Percentiles rank a stretch among this genome's conserved stretches.
These are phyloP conservation scores for Fusarium clavum DNA, from an alignment of 2,329 filamentous ascomycete species.

Conservation along the genomic window DNA sequence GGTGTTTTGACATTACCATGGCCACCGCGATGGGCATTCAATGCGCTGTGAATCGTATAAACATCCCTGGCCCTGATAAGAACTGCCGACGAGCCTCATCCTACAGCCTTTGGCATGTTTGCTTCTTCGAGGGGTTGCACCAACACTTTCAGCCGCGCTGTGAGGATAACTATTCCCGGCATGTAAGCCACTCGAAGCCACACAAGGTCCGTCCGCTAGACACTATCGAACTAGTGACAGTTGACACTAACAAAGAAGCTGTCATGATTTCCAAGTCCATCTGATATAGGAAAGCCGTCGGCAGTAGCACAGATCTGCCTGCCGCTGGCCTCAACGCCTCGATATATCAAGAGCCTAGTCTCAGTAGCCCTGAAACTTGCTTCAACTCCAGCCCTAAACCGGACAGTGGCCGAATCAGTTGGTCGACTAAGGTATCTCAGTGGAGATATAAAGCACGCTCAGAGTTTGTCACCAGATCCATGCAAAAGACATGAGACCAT, in stretches of 20 bases:
- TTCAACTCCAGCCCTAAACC: neutral
- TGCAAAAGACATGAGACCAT: neutral
- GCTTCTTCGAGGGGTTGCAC: neutral
- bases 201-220: neutral
- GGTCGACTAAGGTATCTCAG: neutral
- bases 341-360: neutral
- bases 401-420: neutral
- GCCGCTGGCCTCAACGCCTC: neutral
- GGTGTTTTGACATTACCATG: neutral
- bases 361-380: neutral
- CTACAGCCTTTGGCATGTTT: neutral
- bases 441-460: neutral
- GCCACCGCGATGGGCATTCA: neutral
- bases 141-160: neutral
- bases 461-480: neutral
- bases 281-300: neutral
- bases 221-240: neutral
- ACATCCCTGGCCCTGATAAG: neutral
- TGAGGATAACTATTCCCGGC: neutral
- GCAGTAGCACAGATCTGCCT: neutral
- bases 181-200: neutral
- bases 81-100: constrained; percentile 1
- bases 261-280: neutral
- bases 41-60: neutral
- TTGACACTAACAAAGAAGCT: neutral